Conservation (phyloP, 2,329 filamentous ascomycete species). For the Calonectria fujianensis region DNA sequence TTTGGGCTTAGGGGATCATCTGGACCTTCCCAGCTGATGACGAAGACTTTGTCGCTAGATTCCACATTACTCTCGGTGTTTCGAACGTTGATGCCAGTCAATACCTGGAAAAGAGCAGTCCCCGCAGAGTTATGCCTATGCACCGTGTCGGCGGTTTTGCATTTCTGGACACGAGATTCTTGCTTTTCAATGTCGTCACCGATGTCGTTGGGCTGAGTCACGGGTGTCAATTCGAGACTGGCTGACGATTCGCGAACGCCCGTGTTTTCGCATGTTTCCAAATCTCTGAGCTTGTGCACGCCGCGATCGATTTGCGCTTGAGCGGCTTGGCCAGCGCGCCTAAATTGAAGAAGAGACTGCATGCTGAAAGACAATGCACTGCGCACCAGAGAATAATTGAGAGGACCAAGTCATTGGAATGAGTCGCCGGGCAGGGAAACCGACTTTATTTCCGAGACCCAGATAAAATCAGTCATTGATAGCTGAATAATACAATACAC, state of each 20-base stretch:
- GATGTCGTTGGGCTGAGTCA: neutral
- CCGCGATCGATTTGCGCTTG: conserved; percentile 50
- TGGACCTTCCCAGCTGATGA: conserved; percentile 58
- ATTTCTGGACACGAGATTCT: conserved; percentile 17
- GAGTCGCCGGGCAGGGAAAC: neutral
- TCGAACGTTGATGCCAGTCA: conserved; percentile 57
- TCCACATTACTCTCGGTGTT: conserved; percentile 52
- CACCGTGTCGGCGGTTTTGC: conserved; percentile 34
- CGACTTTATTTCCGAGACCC: conserved; percentile 15
- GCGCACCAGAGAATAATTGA: neutral
- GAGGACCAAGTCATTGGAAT: neutral
- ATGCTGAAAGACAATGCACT: conserved; percentile 18
- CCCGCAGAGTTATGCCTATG: conserved; percentile 39
- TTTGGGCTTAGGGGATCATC: conserved; percentile 66
- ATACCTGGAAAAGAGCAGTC: conserved; percentile 52
- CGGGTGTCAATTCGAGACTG: neutral
- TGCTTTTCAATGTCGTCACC: neutral
- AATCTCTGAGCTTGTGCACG: conserved; percentile 38
- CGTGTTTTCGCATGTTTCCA: neutral
- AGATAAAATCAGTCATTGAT: neutral
- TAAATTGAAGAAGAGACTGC: conserved; percentile 50
- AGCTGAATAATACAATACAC: conserved; percentile 16
- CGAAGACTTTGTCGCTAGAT: conserved; percentile 56
- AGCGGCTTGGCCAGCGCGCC: conserved; percentile 44
- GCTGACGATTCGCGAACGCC: neutral